A percentile compares a stretch with the other conserved stretches of the same genome.
phyloP scores from a whole-genome alignment of 352 stramenopile genomes.

The Globisporangium camurandrum region DNA sequence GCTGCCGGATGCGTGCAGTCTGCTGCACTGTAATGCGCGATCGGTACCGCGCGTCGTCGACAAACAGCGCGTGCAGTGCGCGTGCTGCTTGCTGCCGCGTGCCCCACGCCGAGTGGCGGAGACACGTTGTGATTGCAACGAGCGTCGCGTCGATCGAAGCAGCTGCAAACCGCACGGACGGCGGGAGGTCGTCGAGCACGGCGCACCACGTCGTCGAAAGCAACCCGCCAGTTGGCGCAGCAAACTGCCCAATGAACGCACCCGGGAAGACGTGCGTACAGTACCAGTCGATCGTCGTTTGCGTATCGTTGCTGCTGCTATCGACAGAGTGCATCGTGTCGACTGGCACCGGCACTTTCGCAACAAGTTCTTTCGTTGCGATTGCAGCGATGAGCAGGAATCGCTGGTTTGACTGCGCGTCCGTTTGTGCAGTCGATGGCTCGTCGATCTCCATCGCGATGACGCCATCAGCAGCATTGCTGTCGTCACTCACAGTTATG shows the following conservation, averaged over 20 bases:
- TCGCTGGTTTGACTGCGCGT: conserved; percentile 34
- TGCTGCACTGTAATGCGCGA: conserved; percentile 33
- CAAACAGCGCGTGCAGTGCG: conserved; percentile 57
- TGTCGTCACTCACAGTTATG: no score
- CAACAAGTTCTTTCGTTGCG: conserved; percentile 57
- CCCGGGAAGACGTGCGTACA: conserved; percentile 58
- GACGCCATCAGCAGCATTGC: no score
- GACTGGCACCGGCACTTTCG: conserved; percentile 55
- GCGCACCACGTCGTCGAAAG: conserved; percentile 45
- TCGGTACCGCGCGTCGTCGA: conserved; percentile 28
- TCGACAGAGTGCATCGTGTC: no score
- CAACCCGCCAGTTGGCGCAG: conserved; percentile 27
- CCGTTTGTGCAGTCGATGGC: neutral
- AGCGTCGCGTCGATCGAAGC: conserved; percentile 40
- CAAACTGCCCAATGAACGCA: conserved; percentile 70
- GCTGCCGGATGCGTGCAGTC: conserved; percentile 37
- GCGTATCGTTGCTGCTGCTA: conserved; percentile 32
- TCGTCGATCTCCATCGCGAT: neutral
- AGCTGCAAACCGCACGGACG: conserved; percentile 42
- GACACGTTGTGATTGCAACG: conserved; percentile 29
- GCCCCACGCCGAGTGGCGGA: conserved; percentile 71
- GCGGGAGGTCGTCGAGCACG: conserved; percentile 62
- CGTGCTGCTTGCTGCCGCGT: conserved; percentile 56
- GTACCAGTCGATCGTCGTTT: conserved; percentile 63
- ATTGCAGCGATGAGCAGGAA: conserved; percentile 67